These are phyloP conservation scores for Apiospora aurea DNA, from an alignment of 2,329 filamentous ascomycete genomes.

Conservation along the genomic window DNA sequence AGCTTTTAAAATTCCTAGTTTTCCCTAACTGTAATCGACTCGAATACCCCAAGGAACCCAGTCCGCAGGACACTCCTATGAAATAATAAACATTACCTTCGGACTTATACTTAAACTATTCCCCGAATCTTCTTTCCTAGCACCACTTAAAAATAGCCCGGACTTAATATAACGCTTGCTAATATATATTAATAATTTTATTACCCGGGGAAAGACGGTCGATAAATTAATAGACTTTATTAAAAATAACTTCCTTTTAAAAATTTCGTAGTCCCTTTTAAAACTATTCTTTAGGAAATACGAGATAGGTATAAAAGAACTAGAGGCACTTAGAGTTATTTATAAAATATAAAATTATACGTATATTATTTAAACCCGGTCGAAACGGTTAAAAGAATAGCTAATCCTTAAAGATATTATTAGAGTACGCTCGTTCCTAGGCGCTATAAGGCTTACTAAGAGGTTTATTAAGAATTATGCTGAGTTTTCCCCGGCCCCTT, in stretches of 20 bases:
- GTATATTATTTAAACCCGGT: not conserved
- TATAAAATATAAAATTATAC: not conserved
- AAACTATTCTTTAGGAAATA: not conserved
- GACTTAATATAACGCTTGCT: not conserved
- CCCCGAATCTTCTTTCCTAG: no score
- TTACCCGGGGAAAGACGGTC: not conserved
- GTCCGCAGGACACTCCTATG: not conserved
- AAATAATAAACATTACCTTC: not conserved
- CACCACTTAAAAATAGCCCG: no score
- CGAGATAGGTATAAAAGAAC: not conserved
- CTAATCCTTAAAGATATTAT: not conserved
- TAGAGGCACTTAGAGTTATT: not conserved
- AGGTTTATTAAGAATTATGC: not conserved
- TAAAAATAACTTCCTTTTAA: not conserved
- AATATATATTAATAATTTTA: slow-evolving; percentile 4
- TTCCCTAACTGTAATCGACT: slow-evolving; percentile 12
- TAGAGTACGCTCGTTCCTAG: not conserved
- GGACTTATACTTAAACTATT: not conserved
- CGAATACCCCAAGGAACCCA: not conserved
- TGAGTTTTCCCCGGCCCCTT: not conserved
- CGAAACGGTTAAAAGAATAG: not conserved
- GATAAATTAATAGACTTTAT: not conserved
- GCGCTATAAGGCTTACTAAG: not conserved
- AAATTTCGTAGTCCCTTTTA: not conserved
- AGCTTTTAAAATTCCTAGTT: not conserved